These are phyloP conservation scores for Botrytis medusae DNA, from an alignment of 2,329 filamentous ascomycete species.

Conservation along the genomic window DNA sequence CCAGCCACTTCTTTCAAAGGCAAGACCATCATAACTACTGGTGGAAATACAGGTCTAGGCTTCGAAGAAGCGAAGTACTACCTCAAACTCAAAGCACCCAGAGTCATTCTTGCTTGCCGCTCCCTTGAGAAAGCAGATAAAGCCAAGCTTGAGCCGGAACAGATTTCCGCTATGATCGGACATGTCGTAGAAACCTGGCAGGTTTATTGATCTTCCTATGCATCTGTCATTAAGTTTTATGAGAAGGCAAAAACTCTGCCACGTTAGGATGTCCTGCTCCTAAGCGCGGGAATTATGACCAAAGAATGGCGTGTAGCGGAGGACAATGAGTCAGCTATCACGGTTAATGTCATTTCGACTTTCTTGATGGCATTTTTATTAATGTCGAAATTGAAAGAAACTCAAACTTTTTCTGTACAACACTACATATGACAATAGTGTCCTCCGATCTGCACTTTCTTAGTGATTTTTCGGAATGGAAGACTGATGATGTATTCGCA, in stretches of 20 bases:
- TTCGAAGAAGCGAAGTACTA: background rate
- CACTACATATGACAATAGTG: background rate
- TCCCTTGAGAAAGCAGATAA: conserved; percentile 26
- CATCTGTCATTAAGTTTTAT: conserved; percentile 24
- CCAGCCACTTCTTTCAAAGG: background rate
- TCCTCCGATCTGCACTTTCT: background rate
- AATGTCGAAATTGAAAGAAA: background rate
- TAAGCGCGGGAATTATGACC: background rate
- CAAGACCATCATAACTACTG: background rate
- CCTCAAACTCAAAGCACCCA: background rate
- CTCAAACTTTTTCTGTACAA: background rate
- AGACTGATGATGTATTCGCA: background rate
- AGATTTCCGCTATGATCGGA: background rate
- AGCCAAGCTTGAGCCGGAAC: conserved; percentile 27
- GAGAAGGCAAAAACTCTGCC: background rate
- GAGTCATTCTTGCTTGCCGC: conserved; percentile 31
- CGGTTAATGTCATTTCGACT: background rate
- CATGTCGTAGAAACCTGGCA: conserved; percentile 26
- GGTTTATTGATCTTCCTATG: conserved; percentile 25
- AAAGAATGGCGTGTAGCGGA: background rate
- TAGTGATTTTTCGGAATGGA: background rate
- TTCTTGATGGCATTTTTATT: background rate
- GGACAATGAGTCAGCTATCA: background rate
- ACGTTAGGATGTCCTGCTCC: background rate
- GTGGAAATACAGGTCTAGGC: background rate